Evolutionary conservation across 2,329 filamentous ascomycete genomes (phyloP), one percentile per base, ranked within the genome.

Genomic region (Fusarium guadeloupense): DNA sequence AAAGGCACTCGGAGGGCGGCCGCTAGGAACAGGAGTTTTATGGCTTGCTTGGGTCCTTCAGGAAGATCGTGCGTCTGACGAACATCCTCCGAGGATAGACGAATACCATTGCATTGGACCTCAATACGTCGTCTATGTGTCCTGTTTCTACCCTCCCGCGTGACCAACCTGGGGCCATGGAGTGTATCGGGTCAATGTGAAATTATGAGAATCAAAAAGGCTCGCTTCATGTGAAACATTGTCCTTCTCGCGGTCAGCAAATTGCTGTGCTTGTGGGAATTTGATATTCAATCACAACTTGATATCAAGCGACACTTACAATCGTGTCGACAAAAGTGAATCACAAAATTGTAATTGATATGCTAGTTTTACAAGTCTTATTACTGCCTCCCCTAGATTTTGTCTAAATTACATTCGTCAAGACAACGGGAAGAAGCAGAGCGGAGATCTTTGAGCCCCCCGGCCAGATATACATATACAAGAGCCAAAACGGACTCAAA

Each of bases 21-120:
- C 75, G 74, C 76, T 78, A 75, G 76, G 75, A 77, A 78, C 71
- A 70, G 77, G 77, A 78, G 77, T 79, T 77, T 74, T 73, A 75
- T 75, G 76, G 75, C 74, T 76, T 77, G 75, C 75, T 78, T 76
- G 76, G 72, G 74, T 77, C 77, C 57, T 44, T 73, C 70, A 73
- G 75, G 74, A 77, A 72, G 72, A 75, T 75, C 68, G 75, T 75
- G 71, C 73, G 70, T 77, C 71, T 77, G 72, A 76, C 75, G 73
- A 77, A 74, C 70, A 72, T 77, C 71, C 74, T 74, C 69, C 70
- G 72, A 73, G 71, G 71, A 76, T 79, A 78, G 76, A 77, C 74
- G 70, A 79, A 77, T 77, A 75, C 72, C 71, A 77, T 72, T 75
- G 68, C 72, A 76, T 73, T 76, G 74, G 69, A 74, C 67, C 70